Base-by-base conservation (phyloP, 2,329 filamentous ascomycete genomes). In the Sclerotiophoma versabilis region DNA sequence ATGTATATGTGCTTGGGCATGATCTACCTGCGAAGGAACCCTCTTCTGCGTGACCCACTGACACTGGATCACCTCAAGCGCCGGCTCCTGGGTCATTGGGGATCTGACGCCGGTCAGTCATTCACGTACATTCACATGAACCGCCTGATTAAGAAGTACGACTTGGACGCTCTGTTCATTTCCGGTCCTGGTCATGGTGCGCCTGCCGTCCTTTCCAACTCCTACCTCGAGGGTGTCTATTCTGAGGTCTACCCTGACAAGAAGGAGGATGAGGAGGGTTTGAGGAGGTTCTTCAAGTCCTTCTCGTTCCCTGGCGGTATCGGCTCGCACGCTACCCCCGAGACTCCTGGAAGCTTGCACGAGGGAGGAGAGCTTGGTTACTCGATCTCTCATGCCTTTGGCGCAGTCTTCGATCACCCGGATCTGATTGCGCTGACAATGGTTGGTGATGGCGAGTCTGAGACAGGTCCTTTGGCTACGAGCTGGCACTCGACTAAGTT, bases 51-150 rank as follows among this genome's bases (percentile, higher is more conserved):
- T 55, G 84, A 91, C 63, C 87, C 88, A 1, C 80, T 91, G 60
- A 84, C 84, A 63, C 77, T 83, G 26, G 85, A 90, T 48, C 87
- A 92, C 68, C 80, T 92, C 77, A 93, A 93, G 77, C 81, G 83
- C 54, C 85, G 90, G 60, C 79, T 92, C 8, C 80, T 93, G 2
- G 90, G 90, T 32, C 90, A 93, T 71, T 93, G 90, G 81, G 90
- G 90, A 48, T 91, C 88, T 2, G 89, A 90, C 43, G 87, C 90
- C n/a, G 90, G 89, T 12, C 90, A 92, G 74, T 87, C 88, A 54
- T 92, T 93, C 75, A 90, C 88, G 27, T 92, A 87, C 74, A 90
- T 92, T 78, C 89, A 92, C 76, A 89, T 91, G 81, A 92, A 92
- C 75, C 87, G 89, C 27, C 78, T 92, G 54, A 91, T 92, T 80